These are phyloP conservation scores for Clonostachys rosea DNA, from an alignment of 2,329 filamentous ascomycete species.

Conservation along the genomic window DNA sequence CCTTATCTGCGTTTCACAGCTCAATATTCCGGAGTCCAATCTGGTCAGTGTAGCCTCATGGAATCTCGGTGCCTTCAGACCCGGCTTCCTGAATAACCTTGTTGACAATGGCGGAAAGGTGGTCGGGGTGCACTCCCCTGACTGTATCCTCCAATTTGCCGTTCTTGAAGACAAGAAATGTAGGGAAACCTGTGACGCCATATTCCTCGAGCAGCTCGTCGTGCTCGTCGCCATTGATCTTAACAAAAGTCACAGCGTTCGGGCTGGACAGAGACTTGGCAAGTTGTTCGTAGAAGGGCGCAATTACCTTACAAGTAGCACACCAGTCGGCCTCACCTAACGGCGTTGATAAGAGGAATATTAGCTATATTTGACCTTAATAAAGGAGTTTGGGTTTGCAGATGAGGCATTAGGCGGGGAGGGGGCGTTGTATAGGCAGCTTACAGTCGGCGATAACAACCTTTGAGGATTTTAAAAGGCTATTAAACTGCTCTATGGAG, in stretches of 20 bases:
- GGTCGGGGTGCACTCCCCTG: conserved; percentile 66
- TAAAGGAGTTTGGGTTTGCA: conserved; percentile 7
- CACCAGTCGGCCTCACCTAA: conserved; percentile 88
- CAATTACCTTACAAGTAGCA: conserved; percentile 77
- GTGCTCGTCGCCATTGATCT: conserved; percentile 79
- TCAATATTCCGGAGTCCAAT: conserved; percentile 79
- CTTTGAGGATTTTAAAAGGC: conserved; percentile 64
- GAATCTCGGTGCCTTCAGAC: conserved; percentile 59
- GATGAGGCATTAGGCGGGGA: conserved; percentile 6
- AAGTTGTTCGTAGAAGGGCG: conserved; percentile 76
- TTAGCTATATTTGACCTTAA: conserved; percentile 3
- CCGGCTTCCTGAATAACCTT: conserved; percentile 60
- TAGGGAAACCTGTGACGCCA: conserved; percentile 72
- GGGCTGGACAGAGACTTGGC: conserved; percentile 66
- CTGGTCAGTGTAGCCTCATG: conserved; percentile 77
- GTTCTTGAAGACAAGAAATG: conserved; percentile 84
- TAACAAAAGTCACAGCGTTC: conserved; percentile 75
- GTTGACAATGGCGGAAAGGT: conserved; percentile 66
- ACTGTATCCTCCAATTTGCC: conserved; percentile 64
- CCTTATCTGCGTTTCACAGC: conserved; percentile 79
- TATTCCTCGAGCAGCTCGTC: conserved; percentile 74
- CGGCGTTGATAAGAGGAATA: background rate
- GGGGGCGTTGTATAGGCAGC: conserved; percentile 25
- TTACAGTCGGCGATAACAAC: conserved; percentile 88
- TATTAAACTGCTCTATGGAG: conserved; percentile 59